Evolutionary conservation across 192 early-diverging fungal genomes (phyloP).

Genomic region (Umbelopsis ramanniana): DNA sequence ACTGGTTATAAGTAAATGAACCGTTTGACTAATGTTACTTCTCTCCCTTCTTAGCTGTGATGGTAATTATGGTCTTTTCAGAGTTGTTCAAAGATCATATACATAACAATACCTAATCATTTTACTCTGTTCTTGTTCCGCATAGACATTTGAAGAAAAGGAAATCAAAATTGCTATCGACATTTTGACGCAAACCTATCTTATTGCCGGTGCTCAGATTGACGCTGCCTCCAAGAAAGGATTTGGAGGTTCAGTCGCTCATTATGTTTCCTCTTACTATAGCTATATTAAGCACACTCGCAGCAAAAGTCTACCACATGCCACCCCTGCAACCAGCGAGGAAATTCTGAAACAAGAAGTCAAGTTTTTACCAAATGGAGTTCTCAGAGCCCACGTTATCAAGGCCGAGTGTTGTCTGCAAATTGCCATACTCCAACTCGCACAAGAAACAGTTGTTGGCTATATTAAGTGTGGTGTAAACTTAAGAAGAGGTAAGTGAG

Average conservation of each 20-base stretch:
- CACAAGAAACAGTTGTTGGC: conserved; percentile 10
- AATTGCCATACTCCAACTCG: conserved; percentile 18
- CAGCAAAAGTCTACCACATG: conserved; percentile 4
- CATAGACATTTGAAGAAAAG: conserved; percentile 25
- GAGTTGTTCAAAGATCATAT: background rate
- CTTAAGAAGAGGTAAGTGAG: conserved; percentile 3
- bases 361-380: conserved; percentile 16
- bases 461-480: conserved; percentile 13
- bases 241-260: conserved; percentile 19
- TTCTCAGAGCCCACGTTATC: conserved; percentile 15
- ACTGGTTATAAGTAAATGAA: background rate
- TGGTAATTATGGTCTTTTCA: background rate
- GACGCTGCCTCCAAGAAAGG: conserved; percentile 9
- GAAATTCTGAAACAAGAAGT: conserved; percentile 6
- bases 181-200: conserved; percentile 27
- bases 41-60: background rate
- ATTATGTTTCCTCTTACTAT: conserved; percentile 22
- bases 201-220: conserved; percentile 29
- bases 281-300: conserved; percentile 14
- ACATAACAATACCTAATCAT: background rate
- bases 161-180: conserved; percentile 27
- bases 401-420: conserved; percentile 21
- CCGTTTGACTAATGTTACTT: background rate
- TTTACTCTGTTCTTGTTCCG: background rate
- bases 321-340: conserved; percentile 11